Evolutionary conservation across 305 asterid genomes (phyloP).

Genomic region (Fraxinus sp.): DNA sequence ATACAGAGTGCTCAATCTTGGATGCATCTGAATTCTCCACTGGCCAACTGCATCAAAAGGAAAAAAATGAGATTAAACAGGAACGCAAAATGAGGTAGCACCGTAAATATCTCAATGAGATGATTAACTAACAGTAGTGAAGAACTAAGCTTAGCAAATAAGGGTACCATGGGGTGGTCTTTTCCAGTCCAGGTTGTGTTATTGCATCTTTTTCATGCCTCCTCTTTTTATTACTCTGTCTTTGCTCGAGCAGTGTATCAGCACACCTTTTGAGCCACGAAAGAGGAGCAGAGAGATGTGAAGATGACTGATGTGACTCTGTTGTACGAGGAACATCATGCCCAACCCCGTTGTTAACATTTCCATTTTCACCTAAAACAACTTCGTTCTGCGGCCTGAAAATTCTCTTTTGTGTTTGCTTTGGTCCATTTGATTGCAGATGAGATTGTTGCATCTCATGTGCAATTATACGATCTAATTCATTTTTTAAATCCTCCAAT

Average conservation of each 20-base stretch:
- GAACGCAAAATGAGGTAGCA: background rate
- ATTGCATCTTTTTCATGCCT: conserved; percentile 50
- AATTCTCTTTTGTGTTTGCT: conserved; percentile 33
- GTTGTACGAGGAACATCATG: conserved; percentile 30
- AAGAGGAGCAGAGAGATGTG: conserved; percentile 74
- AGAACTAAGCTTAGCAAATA: conserved; percentile 9
- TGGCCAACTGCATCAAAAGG: conserved; percentile 38
- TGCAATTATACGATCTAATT: conserved; percentile 60
- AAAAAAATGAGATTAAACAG: conserved; percentile 7
- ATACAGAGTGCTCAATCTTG: conserved; percentile 31
- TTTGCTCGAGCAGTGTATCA: conserved; percentile 76
- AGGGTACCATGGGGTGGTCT: conserved; percentile 49
- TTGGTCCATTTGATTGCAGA: conserved; percentile 38
- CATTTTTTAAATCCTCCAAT: conserved; percentile 69
- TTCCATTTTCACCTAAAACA: conserved; percentile 37
- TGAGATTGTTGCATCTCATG: conserved; percentile 47
- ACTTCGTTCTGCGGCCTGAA: conserved; percentile 33
- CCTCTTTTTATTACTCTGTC: conserved; percentile 57
- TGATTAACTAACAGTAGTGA: background rate
- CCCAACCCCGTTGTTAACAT: conserved; percentile 40
- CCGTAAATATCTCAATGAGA: background rate
- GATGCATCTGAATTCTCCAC: conserved; percentile 33
- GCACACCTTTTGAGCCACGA: conserved; percentile 92
- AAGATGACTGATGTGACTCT: conserved; percentile 44
- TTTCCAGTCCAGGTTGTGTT: conserved; percentile 36